A percentile compares a stretch with the other conserved stretches of the same genome.
Conservation (phyloP, 345 rosid genomes). For the Raphanus sativus region DNA sequence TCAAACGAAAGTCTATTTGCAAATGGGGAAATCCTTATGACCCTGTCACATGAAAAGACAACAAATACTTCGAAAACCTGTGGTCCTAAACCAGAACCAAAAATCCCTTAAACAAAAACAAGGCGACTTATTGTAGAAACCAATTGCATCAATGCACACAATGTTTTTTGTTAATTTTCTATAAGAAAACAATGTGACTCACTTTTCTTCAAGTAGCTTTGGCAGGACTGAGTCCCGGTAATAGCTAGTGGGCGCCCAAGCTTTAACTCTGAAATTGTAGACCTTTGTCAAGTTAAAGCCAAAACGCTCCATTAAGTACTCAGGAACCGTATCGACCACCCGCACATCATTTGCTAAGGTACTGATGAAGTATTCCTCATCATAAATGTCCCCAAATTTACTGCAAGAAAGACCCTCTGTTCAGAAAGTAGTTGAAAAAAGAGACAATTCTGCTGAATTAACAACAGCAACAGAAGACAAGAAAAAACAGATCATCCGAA, state of each 20-base stretch:
- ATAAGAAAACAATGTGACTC: slow-evolving; percentile 37
- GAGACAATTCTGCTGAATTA: not conserved
- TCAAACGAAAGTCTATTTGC: slow-evolving; percentile 95
- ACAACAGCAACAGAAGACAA: not conserved
- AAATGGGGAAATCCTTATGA: slow-evolving; percentile 94
- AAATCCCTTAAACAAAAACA: not conserved
- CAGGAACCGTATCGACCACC: slow-evolving; percentile 80
- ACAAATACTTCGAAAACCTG: not conserved
- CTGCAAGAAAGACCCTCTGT: slow-evolving; percentile 43
- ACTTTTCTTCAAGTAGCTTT: slow-evolving; percentile 90
- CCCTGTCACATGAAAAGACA: slow-evolving; percentile 51
- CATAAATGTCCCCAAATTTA: slow-evolving; percentile 81
- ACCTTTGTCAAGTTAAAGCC: slow-evolving; percentile 81
- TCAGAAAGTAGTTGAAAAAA: slow-evolving; percentile 12
- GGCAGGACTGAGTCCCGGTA: slow-evolving; percentile 84
- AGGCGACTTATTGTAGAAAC: not conserved
- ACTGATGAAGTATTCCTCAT: slow-evolving; percentile 71
- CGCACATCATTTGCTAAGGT: slow-evolving; percentile 73
- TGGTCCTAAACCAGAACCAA: not conserved
- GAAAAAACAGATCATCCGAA: not conserved
- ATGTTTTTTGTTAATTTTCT: too few relatives aligned
- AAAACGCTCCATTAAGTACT: slow-evolving; percentile 92
- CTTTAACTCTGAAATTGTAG: slow-evolving; percentile 91
- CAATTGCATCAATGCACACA: not conserved
- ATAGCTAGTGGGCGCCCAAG: slow-evolving; percentile 85